Conservation (phyloP, 176 grass and related monocot species). For the Cenchrus purpureus region DNA sequence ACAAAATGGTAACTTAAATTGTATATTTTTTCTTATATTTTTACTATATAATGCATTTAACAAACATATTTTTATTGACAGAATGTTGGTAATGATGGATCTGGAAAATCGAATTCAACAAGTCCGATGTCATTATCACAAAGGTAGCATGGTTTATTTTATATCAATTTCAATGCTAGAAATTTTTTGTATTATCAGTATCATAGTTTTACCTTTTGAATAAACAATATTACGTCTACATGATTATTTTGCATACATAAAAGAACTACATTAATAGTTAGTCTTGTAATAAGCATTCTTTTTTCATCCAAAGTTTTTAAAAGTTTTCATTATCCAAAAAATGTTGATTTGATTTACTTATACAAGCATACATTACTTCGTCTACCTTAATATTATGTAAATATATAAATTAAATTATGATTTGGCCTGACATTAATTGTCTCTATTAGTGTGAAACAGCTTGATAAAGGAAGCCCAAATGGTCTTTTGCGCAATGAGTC, state of each 20-base stretch:
- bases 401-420: not conserved
- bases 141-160: constrained; percentile 12
- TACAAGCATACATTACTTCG: not conserved
- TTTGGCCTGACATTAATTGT: constrained; percentile 29
- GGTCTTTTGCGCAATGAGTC: constrained; percentile 36
- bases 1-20: constrained; percentile 32
- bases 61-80: not conserved
- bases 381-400: not conserved
- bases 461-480: constrained; percentile 43
- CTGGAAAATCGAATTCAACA: constrained; percentile 27
- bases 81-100: constrained; percentile 1
- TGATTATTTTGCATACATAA: too few relatives aligned
- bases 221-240: too few relatives aligned
- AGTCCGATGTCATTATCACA: not conserved
- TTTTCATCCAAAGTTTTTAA: too few relatives aligned
- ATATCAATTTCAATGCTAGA: not conserved
- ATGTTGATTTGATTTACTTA: not conserved
- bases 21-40: not conserved
- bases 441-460: constrained; percentile 48
- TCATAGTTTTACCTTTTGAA: too few relatives aligned
- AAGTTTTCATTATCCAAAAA: too few relatives aligned
- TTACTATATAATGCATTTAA: not conserved
- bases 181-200: not conserved
- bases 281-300: too few relatives aligned
- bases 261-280: too few relatives aligned